Evolutionary conservation across 257 asterid genomes (phyloP), one percentile per base, ranked within the genome.

Genomic region (Cruciata laevipes): DNA sequence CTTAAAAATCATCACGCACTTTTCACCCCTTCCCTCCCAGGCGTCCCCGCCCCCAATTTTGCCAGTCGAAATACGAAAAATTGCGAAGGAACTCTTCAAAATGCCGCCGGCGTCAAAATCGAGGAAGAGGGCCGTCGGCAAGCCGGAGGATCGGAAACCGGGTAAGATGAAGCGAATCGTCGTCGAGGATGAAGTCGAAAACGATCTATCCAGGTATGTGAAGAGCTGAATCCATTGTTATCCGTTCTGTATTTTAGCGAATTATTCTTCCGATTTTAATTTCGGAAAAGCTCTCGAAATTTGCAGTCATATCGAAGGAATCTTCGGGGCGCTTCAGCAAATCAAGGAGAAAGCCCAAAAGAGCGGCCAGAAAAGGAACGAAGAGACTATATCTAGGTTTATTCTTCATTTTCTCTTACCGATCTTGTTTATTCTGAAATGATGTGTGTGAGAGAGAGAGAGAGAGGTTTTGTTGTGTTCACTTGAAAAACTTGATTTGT

Each of bases 291-390:
- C 21, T 17, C 20, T 31, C 60, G 40, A 67, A 61, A 30, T 27
- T 71, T 75, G 87, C 80, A 93, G 97, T 74, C 96, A 93, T 71
- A 72, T 93, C 66, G 85, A 83, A 81, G 97, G 94, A 35, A 80
- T 90, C 38, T 73, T 93, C 95, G 80, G 83, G 74, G 99, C 99
- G 70, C 90, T 93, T 75, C 84, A 83, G 87, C 95, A 83, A 79
- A 86, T 90, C 82, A 86, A 84, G 72, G 92, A 84, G 92, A 93
- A 86, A 77, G 85, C 95, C 71, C 88, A 86, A 20, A 87, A 85
- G 76, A 96, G 88, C 69, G 97, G 91, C 14, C 92, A 76, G 83
- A 90, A 90, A 84, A 90, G 85, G 94, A 90, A 88, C 65, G 99
- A 90, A 44, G 95, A 90, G 83, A 90, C 96, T 7, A 88, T 93